These are phyloP conservation scores for Aureobasidium sp. DNA, from an alignment of 2,329 filamentous ascomycete genomes.

Conservation along the genomic window DNA sequence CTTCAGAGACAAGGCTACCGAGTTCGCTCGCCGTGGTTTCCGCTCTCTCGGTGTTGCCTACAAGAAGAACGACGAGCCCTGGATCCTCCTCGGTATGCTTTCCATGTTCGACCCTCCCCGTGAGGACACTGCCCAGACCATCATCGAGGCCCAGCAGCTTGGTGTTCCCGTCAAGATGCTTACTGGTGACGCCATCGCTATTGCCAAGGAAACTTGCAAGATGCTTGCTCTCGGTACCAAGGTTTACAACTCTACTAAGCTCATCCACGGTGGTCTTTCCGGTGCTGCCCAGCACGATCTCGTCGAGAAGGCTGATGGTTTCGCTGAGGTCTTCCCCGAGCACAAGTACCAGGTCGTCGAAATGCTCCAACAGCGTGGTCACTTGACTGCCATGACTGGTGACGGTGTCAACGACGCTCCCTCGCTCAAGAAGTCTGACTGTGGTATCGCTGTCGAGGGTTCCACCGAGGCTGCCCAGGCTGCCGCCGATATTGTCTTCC, in stretches of 20 bases:
- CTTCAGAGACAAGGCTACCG: slow-evolving; percentile 64
- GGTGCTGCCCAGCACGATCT: slow-evolving; percentile 68
- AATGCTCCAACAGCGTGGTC: slow-evolving; percentile 65
- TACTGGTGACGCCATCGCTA: slow-evolving; percentile 71
- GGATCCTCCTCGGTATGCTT: slow-evolving; percentile 67
- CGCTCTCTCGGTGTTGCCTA: slow-evolving; percentile 71
- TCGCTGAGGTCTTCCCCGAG: slow-evolving; percentile 66
- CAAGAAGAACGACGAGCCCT: slow-evolving; percentile 66
- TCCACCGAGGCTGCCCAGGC: slow-evolving; percentile 64
- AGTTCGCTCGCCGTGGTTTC: slow-evolving; percentile 73
- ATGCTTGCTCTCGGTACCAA: slow-evolving; percentile 72
- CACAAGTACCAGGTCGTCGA: slow-evolving; percentile 71
- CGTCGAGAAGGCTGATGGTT: slow-evolving; percentile 65
- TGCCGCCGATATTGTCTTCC: slow-evolving; percentile 66
- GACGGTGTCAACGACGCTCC: slow-evolving; percentile 70
- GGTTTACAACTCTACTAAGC: slow-evolving; percentile 72
- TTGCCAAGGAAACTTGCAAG: slow-evolving; percentile 75
- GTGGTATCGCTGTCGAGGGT: slow-evolving; percentile 66
- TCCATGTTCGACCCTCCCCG: slow-evolving; percentile 75
- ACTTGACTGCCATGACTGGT: slow-evolving; percentile 68
- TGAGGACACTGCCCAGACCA: slow-evolving; percentile 71
- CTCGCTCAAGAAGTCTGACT: slow-evolving; percentile 66
- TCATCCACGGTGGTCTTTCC: slow-evolving; percentile 67
- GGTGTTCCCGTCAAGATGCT: slow-evolving; percentile 75
- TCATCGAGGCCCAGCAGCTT: slow-evolving; percentile 66